Base-by-base conservation (phyloP, 768 basidiomycete species). In the Boletus eberwhitei region DNA sequence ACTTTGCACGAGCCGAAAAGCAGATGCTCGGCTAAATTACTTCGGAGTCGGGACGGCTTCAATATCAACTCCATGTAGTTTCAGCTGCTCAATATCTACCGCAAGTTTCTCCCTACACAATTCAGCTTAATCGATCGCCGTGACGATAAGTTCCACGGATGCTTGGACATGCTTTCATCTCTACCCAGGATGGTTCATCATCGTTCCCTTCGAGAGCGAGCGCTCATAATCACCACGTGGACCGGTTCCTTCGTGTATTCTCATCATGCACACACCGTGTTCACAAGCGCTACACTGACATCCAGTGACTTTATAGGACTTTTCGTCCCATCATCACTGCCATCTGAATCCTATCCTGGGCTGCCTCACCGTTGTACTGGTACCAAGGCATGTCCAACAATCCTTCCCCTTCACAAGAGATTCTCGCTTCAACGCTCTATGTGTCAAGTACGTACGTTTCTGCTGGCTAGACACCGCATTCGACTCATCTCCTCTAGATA, bases 391-490 rank as follows among this genome's bases (percentile, higher is more conserved):
- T 59, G 58, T 26, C 57, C 5, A 24, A 5, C 21, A 24, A 21
- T 7, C 44, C 14, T 46, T 34, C 34, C 5, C 8, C 22, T 16
- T 38, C 48, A 3, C 48, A 37, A 24, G 24, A 24, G 5, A 4
- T 16, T 5, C 17, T n/a, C 17, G 2, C 14, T 14, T 17, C 58
- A 11, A 21, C 35, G 3, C 5, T 52, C 24, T n/a, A 48, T 17
- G 35, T 61, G 22, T 52, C 59, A 24, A 41, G 59, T 61, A 5
- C 22, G 50, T 12, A 1, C 35, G 29, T 37, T 2, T 21, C 53
- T 31, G 16, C 21, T 31, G 4, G 3, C 16, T 26, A 36, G 29
- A 29, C 2, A 11, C 32, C 9, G 3, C 14, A 7, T 32, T 35
- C 11, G n/a, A 21, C 36, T 39, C 32, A 36, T 35, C 16, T 48